Conservation (phyloP, 768 basidiomycete genomes). For the Mycena kentingensis region DNA sequence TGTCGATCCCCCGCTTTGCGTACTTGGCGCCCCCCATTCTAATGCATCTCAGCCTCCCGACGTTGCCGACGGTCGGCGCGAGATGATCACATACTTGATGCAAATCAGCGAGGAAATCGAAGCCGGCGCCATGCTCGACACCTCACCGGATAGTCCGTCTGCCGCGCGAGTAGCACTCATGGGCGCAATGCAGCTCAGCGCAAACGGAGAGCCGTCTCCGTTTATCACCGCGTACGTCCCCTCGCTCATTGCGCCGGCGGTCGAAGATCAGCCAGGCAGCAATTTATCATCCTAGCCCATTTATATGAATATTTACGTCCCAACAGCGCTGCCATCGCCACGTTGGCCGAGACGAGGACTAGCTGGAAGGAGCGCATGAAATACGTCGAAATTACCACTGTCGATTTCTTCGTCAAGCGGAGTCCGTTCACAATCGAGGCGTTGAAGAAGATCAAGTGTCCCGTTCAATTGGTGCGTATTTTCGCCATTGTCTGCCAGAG, state of each 20-base stretch:
- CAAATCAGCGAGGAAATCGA: not conserved
- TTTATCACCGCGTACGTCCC: constrained; percentile 15
- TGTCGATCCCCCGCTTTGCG: not conserved
- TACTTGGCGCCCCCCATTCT: not conserved
- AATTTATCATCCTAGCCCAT: not conserved
- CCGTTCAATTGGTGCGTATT: constrained; percentile 15
- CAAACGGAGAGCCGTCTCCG: constrained; percentile 1
- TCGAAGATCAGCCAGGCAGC: not conserved
- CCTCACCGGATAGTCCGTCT: too few relatives aligned
- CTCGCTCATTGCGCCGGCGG: not conserved
- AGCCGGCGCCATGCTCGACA: not conserved
- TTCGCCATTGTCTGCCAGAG: too few relatives aligned
- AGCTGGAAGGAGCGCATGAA: constrained; percentile 6
- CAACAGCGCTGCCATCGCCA: not conserved
- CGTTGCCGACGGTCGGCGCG: constrained; percentile 19
- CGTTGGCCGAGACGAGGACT: not conserved
- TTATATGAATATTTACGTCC: too few relatives aligned
- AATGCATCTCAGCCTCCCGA: constrained; percentile 20
- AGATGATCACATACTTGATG: constrained; percentile 5
- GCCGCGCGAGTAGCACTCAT: not conserved
- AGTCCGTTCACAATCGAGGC: constrained; percentile 1
- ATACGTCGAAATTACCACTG: constrained; percentile 5
- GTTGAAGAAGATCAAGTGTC: constrained; percentile 10
- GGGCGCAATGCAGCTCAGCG: constrained; percentile 11
- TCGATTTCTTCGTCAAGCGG: constrained; percentile 21